Evolutionary conservation across 371 early-diverging fungal species (phyloP), one percentile per base, ranked within the genome.

Genomic region (Apophysomyces sp.): DNA sequence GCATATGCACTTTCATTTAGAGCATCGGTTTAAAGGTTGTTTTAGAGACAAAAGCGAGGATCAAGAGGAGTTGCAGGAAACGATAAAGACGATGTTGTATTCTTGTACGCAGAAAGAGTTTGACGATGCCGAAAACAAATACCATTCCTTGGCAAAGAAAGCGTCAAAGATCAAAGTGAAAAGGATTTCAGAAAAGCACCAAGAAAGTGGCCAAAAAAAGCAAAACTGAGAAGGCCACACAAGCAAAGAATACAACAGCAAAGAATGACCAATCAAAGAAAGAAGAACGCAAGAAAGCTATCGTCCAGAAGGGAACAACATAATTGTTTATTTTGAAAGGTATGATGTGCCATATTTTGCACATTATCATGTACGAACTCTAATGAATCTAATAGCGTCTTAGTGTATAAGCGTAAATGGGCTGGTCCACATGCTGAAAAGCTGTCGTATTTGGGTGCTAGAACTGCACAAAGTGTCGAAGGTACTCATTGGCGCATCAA

Each of bases 381-480:
- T 34, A 7, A 34, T 12, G 12, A 5, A 12, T 34, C n/a, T 13
- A n/a, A 21, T 55, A 62, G 62, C 29, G 56, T 41, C 7, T 28
- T 57, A 15, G 24, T 8, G 16, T 56, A 56, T 24, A 62, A 62
- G 31, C 40, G 56, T 1, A 18, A n/a, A n/a, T 62, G 52, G 62
- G 49, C 26, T 15, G 57, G 57, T 24, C 57, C 57, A n/a, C 44
- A 49, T 55, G 28, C 29, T 16, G 57, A 51, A 51, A 24, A 61
- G 16, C 52, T 18, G 8, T 13, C 13, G 6, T 52, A 44, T 44
- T 11, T 61, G 21, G 61, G 61, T 18, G 54, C 40, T 24, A 13
- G 61, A 12, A 28, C 61, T 1, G 40, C 62, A 12, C 62, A 62
- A 24, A 13, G 62, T 4, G 62, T 56, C 4, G 57, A 56, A 36